These are phyloP conservation scores for Trametes hirsuta DNA, from an alignment of 1,284 basidiomycete species.

Conservation along the genomic window DNA sequence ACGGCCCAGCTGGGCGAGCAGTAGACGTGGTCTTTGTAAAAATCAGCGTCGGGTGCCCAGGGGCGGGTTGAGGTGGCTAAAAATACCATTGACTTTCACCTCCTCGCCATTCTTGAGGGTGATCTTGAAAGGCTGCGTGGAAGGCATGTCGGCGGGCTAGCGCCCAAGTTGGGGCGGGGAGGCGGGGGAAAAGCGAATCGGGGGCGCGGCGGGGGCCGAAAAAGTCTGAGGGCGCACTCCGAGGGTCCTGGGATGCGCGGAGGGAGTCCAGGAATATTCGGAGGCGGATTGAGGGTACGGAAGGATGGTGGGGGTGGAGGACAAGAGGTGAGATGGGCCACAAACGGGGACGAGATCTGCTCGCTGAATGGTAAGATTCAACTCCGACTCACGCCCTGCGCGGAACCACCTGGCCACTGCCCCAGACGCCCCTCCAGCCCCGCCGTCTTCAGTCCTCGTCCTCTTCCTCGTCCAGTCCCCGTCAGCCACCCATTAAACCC, in stretches of 20 bases:
- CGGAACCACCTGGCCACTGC: conserved; percentile 27
- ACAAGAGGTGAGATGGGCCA: conserved; percentile 26
- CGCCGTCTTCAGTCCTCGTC: background rate
- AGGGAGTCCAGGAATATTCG: conserved; percentile 17
- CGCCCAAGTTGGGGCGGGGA: conserved; percentile 11
- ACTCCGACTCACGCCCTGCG: conserved; percentile 31
- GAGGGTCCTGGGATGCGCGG: conserved; percentile 9
- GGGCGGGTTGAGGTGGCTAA: conserved; percentile 17
- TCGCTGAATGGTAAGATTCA: conserved; percentile 32
- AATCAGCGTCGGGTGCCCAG: conserved; percentile 36
- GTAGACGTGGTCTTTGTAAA: conserved; percentile 87
- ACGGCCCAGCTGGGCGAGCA: conserved; percentile 90
- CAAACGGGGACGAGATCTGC: conserved; percentile 28
- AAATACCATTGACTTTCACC: conserved; percentile 81
- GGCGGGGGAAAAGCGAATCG: conserved; percentile 2
- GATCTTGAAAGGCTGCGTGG: conserved; percentile 34
- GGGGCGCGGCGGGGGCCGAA: background rate
- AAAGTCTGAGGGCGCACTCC: background rate
- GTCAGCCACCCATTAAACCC: background rate
- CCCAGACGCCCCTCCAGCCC: conserved; percentile 10
- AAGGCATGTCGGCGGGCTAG: conserved; percentile 27
- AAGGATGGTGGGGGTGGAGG: conserved; percentile 25
- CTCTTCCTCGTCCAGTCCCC: background rate
- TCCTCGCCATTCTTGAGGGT: conserved; percentile 76
- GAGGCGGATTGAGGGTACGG: conserved; percentile 8